A percentile compares a stretch with the other conserved stretches of the same genome.
Evolutionary conservation across 495 filamentous ascomycete species (phyloP).

Genomic region (Emericellopsis terricola): DNA sequence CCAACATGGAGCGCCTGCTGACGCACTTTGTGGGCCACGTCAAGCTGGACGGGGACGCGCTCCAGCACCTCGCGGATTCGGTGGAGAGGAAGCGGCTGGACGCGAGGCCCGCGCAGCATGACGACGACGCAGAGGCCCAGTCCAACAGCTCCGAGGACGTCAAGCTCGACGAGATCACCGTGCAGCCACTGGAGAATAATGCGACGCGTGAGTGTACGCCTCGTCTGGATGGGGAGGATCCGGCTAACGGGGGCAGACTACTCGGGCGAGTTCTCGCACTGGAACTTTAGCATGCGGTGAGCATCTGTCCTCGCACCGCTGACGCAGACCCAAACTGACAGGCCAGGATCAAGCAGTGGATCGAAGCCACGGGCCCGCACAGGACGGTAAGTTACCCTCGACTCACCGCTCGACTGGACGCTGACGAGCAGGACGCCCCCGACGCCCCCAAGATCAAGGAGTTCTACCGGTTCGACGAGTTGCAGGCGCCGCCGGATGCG

Average conservation of each 20-base stretch:
- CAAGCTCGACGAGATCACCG: not conserved
- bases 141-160: slow-evolving; percentile 1
- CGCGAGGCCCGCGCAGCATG: too few relatives aligned
- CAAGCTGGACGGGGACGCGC: too few relatives aligned
- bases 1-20: not conserved
- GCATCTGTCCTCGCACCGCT: too few relatives aligned
- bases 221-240: slow-evolving; percentile 8
- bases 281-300: slow-evolving; percentile 33
- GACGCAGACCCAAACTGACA: too few relatives aligned
- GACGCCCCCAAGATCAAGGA: slow-evolving; percentile 16
- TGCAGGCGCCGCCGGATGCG: slow-evolving; percentile 25
- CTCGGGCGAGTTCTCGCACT: slow-evolving; percentile 32
- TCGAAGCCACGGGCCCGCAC: too few relatives aligned
- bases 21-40: not conserved
- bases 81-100: not conserved
- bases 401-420: not conserved
- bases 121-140: not conserved
- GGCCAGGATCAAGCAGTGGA: too few relatives aligned
- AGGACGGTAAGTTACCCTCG: too few relatives aligned
- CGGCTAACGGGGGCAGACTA: slow-evolving; percentile 29
- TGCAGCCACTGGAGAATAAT: slow-evolving; percentile 10
- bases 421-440: slow-evolving; percentile 6
- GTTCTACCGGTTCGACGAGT: slow-evolving; percentile 28
- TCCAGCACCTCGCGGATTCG: too few relatives aligned
- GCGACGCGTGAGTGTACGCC: slow-evolving; percentile 12